phyloP scores from a whole-genome alignment of 139 green algal genomes.

The Chlorella sorokiniana region DNA sequence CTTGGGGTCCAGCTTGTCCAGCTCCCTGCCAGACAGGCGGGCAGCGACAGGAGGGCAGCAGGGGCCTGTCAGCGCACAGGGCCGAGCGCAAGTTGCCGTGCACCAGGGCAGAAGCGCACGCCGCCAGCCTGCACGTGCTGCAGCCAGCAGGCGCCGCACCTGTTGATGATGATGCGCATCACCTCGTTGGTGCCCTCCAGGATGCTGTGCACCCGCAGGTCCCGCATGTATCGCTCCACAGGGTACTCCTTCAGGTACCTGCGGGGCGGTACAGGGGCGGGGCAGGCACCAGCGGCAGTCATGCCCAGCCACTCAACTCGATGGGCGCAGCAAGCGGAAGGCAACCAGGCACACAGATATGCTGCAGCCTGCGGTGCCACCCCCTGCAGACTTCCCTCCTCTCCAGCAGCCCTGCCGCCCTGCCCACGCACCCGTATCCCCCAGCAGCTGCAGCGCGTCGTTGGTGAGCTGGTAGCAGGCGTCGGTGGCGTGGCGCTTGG shows the following conservation, averaged over 20 bases:
- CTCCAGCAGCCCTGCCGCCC: constrained; percentile 25
- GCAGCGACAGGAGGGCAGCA: neutral
- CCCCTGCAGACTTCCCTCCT: too few species aligned
- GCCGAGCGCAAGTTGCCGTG: too few species aligned
- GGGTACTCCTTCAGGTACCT: constrained; percentile 79
- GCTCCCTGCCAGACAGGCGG: neutral
- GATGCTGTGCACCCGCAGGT: constrained; percentile 85
- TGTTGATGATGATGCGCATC: constrained; percentile 33
- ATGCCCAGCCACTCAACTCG: too few species aligned
- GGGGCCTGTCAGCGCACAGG: neutral
- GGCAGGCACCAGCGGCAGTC: neutral
- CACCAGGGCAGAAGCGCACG: too few species aligned
- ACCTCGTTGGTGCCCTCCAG: constrained; percentile 62
- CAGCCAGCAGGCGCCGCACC: neutral
- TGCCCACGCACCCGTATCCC: constrained; percentile 83
- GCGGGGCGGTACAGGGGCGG: constrained; percentile 38
- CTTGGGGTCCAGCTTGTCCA: constrained; percentile 18
- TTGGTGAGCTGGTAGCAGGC: constrained; percentile 73
- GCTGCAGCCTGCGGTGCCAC: too few species aligned
- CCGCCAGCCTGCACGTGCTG: too few species aligned
- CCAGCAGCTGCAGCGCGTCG: constrained; percentile 75
- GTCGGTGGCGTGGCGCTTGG: constrained; percentile 85
- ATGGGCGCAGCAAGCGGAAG: too few species aligned
- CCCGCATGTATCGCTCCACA: constrained; percentile 74
- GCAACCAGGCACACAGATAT: too few species aligned